phyloP scores from a whole-genome alignment of 139 green algal species.

The Coccomyxa sp. region DNA sequence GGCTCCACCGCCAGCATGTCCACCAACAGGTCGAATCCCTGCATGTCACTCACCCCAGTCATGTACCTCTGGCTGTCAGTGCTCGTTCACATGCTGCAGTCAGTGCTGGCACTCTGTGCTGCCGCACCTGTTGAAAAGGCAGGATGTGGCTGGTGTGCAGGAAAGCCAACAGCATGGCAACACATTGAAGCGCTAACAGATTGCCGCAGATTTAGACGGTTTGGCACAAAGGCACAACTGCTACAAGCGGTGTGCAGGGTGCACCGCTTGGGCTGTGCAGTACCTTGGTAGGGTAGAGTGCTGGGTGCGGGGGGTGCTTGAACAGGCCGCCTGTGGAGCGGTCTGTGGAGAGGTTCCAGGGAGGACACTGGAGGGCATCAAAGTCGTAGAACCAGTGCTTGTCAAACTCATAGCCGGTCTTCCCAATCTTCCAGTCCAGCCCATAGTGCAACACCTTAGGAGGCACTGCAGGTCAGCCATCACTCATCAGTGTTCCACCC shows the following conservation, averaged over 20 bases:
- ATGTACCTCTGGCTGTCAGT: too few species aligned
- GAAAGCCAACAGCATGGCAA: too few species aligned
- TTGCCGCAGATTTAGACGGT: too few species aligned
- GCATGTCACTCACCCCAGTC: not conserved
- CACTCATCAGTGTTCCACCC: not conserved
- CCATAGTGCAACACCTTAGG: slow-evolving; percentile 89
- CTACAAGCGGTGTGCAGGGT: too few species aligned
- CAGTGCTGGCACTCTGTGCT: too few species aligned
- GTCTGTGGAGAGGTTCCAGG: slow-evolving; percentile 21
- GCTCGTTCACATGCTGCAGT: too few species aligned
- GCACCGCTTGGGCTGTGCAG: too few species aligned
- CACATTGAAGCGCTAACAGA: too few species aligned
- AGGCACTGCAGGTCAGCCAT: not conserved
- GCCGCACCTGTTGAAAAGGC: too few species aligned
- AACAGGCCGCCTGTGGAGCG: slow-evolving; percentile 17
- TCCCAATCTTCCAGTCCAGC: slow-evolving; percentile 40
- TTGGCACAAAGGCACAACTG: too few species aligned
- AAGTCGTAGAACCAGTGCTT: slow-evolving; percentile 54
- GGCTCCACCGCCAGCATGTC: slow-evolving; percentile 65
- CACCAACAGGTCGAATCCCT: slow-evolving; percentile 14
- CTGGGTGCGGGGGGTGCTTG: slow-evolving; percentile 9
- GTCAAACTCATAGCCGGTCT: slow-evolving; percentile 58
- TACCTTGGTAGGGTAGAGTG: slow-evolving; percentile 9
- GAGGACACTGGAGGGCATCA: slow-evolving; percentile 18
- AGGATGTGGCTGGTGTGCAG: too few species aligned